These are phyloP conservation scores for Amaranthus cruentus DNA, from an alignment of 148 eudicot genomes.

Conservation along the genomic window DNA sequence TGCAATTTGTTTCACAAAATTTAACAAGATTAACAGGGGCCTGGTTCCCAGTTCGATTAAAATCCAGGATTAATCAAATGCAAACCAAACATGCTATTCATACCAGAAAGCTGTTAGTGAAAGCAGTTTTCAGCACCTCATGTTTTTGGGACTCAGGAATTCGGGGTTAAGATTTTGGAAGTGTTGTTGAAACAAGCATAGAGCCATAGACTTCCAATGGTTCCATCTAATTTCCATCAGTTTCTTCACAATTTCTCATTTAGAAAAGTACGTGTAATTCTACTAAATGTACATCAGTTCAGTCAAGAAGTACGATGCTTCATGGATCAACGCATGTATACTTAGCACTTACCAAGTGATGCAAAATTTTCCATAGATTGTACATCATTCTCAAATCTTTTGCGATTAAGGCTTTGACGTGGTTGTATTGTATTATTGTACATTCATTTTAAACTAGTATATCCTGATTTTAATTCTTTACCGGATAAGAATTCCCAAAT, in stretches of 20 bases:
- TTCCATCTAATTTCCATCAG: not conserved
- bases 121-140: not conserved
- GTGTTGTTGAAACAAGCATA: no score
- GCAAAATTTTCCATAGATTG: not conserved
- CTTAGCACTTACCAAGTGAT: not conserved
- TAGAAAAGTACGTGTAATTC: not conserved
- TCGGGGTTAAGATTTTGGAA: no score
- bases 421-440: no score
- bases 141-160: no score
- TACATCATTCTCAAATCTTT: not conserved
- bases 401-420: no score
- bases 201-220: not conserved
- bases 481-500: not conserved
- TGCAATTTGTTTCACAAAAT: not conserved
- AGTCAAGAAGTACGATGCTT: not conserved
- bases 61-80: not conserved
- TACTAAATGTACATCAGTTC: not conserved
- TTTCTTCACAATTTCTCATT: not conserved
- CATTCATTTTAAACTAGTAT: no score
- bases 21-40: not conserved
- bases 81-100: not conserved
- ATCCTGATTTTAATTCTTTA: not conserved
- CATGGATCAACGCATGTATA: not conserved
- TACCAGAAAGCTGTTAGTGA: not conserved
- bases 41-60: not conserved